Base-by-base conservation (phyloP, 768 basidiomycete genomes). In the Lactifluus rugatus region DNA sequence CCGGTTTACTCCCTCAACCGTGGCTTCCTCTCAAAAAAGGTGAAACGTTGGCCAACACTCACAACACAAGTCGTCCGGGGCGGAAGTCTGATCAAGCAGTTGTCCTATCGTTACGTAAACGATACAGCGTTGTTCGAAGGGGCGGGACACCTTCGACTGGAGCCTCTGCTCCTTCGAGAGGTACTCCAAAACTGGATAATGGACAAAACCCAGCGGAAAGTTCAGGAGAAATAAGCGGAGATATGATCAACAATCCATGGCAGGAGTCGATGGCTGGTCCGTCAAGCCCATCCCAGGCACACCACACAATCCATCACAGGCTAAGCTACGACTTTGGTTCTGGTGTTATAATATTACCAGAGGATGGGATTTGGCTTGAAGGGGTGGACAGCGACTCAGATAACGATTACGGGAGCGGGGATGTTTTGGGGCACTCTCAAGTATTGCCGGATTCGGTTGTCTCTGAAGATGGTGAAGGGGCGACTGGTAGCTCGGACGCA, bases 1-100 rank as follows among this genome's bases (percentile, higher is more conserved):
- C 87, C n/a, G 95, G 95, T 2, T 81, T 89, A 4, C 80, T 98
- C 0, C 95, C 95, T 2, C 83, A 87, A 57, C 94, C 95, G 0
- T 98, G 95, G 95, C 79, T 97, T 3, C 94, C 94, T 1, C 73
- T 93, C 52, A 91, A 89, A 73, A 89, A 85, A 66, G 87, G 84
- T 0, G 87, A 92, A 66, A 80, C 80, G 0, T 77, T 88, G 2
- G 82, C 84, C 21, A 92, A 91, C 62, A 73, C 76, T 31, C 72
- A 78, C 53, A 69, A 74, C 47, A 46, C 64, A 46, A 66, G 66
- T 19, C 72, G 72, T 34, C 66, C 73, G 21, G 67, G 77, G 11
- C 66, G 70, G 41, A 69, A 71, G 5, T 65, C 69, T 1, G 71
- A 75, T 36, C 78, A 87, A 56, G 85, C 89, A 2, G 87, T 93